phyloP scores from a whole-genome alignment of 2,329 filamentous ascomycete species.

The Westerdykella ornata region DNA sequence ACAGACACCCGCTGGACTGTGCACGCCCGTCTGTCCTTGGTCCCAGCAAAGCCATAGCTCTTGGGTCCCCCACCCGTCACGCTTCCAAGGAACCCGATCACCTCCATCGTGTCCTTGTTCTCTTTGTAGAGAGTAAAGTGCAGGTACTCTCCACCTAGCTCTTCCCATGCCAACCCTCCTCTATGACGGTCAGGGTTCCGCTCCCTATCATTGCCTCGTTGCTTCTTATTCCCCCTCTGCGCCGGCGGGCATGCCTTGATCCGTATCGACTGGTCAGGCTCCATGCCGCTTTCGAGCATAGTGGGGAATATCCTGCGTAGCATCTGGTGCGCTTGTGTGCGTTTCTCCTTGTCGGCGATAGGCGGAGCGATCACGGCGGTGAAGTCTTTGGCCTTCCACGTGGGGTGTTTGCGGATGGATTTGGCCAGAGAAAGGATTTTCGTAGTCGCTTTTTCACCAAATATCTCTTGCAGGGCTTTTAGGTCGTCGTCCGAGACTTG shows the following conservation, averaged over 20 bases:
- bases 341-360: slow-evolving; percentile 55
- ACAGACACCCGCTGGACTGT: slow-evolving; percentile 76
- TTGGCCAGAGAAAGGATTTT: slow-evolving; percentile 52
- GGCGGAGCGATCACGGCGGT: slow-evolving; percentile 48
- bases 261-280: slow-evolving; percentile 61
- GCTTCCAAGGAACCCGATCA: slow-evolving; percentile 67
- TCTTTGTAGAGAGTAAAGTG: slow-evolving; percentile 95
- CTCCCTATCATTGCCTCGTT: slow-evolving; percentile 12
- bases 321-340: slow-evolving; percentile 57
- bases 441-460: slow-evolving; percentile 47
- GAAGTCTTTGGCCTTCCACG: slow-evolving; percentile 52
- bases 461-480: slow-evolving; percentile 39
- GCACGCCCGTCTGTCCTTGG: slow-evolving; percentile 81
- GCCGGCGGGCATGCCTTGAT: slow-evolving; percentile 45
- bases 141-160: slow-evolving; percentile 69
- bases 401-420: slow-evolving; percentile 48
- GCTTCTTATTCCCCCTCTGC: slow-evolving; percentile 31
- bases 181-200: slow-evolving; percentile 21
- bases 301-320: slow-evolving; percentile 75
- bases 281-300: slow-evolving; percentile 69
- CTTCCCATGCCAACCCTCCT: slow-evolving; percentile 51
- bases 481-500: slow-evolving; percentile 37
- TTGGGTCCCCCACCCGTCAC: slow-evolving; percentile 63
- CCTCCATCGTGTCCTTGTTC: slow-evolving; percentile 95
- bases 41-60: slow-evolving; percentile 74